These are phyloP conservation scores for Millerago galiae DNA, from an alignment of 805 yeast species.

Conservation along the genomic window DNA sequence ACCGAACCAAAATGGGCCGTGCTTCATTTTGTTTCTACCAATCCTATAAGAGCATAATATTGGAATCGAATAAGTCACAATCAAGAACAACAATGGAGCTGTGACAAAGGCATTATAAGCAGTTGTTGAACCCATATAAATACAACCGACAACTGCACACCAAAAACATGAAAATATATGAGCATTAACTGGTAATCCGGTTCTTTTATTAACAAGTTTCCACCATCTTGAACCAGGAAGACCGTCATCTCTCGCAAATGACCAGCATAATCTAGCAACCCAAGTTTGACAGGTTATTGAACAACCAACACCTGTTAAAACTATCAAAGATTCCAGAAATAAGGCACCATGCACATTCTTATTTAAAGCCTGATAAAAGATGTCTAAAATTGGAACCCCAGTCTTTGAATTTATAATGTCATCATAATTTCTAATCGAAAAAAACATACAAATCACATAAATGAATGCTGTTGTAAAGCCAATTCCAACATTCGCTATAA, in stretches of 20 bases:
- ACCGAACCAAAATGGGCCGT: slow-evolving; percentile 68
- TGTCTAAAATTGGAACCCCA: slow-evolving; percentile 58
- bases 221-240: slow-evolving; percentile 47
- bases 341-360: slow-evolving; percentile 44
- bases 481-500: slow-evolving; percentile 55
- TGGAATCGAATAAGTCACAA: slow-evolving; percentile 54
- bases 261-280: slow-evolving; percentile 65
- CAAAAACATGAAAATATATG: slow-evolving; percentile 47
- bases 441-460: slow-evolving; percentile 51
- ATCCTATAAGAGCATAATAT: slow-evolving; percentile 37
- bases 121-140: slow-evolving; percentile 59
- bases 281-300: slow-evolving; percentile 58
- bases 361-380: slow-evolving; percentile 50
- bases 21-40: slow-evolving; percentile 40
- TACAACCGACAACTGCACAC: slow-evolving; percentile 51
- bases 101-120: slow-evolving; percentile 62
- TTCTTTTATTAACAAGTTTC: slow-evolving; percentile 37
- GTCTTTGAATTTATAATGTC: slow-evolving; percentile 41
- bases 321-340: slow-evolving; percentile 40
- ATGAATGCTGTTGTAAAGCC: slow-evolving; percentile 56
- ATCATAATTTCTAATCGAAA: slow-evolving; percentile 47
- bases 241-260: slow-evolving; percentile 61
- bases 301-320: slow-evolving; percentile 52
- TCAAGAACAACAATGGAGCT: slow-evolving; percentile 53
- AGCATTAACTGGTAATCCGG: slow-evolving; percentile 55